Evolutionary conservation across 1,284 basidiomycete genomes (phyloP).

Genomic region (Polyporus tsugae): DNA sequence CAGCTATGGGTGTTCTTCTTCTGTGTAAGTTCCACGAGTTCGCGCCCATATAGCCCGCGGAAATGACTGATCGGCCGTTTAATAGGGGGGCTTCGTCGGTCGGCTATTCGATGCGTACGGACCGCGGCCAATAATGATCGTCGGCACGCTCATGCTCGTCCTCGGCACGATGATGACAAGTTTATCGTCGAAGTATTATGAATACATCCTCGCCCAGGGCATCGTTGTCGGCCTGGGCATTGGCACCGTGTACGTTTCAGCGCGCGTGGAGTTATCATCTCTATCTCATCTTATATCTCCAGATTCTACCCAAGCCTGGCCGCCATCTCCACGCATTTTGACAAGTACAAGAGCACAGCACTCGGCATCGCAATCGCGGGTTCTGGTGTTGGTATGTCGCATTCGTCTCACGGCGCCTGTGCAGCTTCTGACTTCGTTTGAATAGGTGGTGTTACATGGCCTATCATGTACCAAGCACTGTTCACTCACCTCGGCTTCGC

Average conservation of each 20-base stretch:
- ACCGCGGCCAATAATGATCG: slow-evolving; percentile 41
- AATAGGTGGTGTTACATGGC: slow-evolving; percentile 73
- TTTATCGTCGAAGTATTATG: slow-evolving; percentile 46
- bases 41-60: background rate
- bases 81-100: slow-evolving; percentile 43
- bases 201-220: slow-evolving; percentile 49
- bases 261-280: background rate
- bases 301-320: slow-evolving; percentile 42
- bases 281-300: slow-evolving; percentile 1
- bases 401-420: too few species aligned
- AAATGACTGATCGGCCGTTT: background rate
- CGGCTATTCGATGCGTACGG: slow-evolving; percentile 48
- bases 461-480: slow-evolving; percentile 68
- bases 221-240: slow-evolving; percentile 47
- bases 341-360: slow-evolving; percentile 62
- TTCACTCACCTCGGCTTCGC: slow-evolving; percentile 65
- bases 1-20: slow-evolving; percentile 51
- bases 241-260: slow-evolving; percentile 44
- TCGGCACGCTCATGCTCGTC: slow-evolving; percentile 44
- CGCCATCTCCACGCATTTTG: slow-evolving; percentile 57
- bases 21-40: slow-evolving; percentile 41
- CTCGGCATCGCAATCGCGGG: slow-evolving; percentile 55
- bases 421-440: background rate
- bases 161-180: slow-evolving; percentile 49
- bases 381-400: slow-evolving; percentile 40